Evolutionary conservation across 2,329 filamentous ascomycete genomes (phyloP), one percentile per base, ranked within the genome.

Genomic region (Fusarium marasasianum): DNA sequence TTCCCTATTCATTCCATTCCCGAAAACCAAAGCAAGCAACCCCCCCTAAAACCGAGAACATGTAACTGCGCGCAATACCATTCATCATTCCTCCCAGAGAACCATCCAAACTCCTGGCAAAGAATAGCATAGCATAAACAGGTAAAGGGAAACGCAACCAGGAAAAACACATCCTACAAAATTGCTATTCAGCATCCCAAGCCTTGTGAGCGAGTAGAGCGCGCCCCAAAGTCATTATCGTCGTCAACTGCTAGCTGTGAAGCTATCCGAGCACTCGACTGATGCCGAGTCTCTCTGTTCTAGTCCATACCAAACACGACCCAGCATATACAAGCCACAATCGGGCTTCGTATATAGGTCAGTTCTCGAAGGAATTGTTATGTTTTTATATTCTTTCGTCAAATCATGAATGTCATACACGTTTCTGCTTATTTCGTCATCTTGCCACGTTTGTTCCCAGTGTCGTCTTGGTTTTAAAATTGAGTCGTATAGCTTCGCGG

Each of bases 401-500:
- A 78, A 75, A 66, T 78, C 77, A 72, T 78, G 72, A 77, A 76
- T 68, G 62, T 78, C 69, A 72, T 70, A 69, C 53, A 66, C 75
- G 66, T 74, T 77, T 76, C 75, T 75, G 72, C 69, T 73, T 73
- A 56, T 69, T 66, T 66, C 64, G 66, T 72, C 56, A 72, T 74
- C 59, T 70, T 62, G 58, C 57, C 63, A 63, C 35, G 33, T 44
- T 74, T 55, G 43, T 65, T 56, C 68, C 72, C 48, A 26, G 44
- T 17, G 47, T 56, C 22, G 26, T 55, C 50, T 61, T 54, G 60
- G 29, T 47, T 50, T 75, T 71, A 82, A 60, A 82, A 82, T 54
- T 74, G 70, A 35, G 79, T 82, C 24, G 80, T 77, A 48, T 76
- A 81, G 72, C 80, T 82, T 73, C 81, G 78, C 41, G 77, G 76